These are phyloP conservation scores for Fusarium tupiense DNA, from an alignment of 2,329 filamentous ascomycete species.

Conservation along the genomic window DNA sequence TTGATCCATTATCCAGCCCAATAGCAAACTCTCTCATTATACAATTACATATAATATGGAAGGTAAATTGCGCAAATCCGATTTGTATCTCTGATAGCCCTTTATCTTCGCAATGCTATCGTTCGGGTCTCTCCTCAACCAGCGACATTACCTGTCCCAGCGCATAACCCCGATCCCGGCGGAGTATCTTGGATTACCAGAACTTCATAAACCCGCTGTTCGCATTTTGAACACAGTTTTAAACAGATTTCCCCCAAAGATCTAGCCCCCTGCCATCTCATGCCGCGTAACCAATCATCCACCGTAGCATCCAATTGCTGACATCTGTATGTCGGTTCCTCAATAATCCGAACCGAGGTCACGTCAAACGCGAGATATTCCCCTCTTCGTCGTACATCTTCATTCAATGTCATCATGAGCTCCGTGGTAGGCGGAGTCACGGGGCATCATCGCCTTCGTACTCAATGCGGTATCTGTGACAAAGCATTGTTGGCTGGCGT, in stretches of 20 bases:
- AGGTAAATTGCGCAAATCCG: accelerated
- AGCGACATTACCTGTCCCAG: background rate
- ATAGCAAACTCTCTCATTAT: too few relatives aligned
- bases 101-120: background rate
- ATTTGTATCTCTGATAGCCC: too few relatives aligned
- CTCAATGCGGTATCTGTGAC: conserved; percentile 9
- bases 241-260: accelerated
- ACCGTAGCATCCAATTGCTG: background rate
- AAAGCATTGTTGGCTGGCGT: background rate
- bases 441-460: background rate
- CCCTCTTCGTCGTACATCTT: background rate
- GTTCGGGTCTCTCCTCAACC: accelerated
- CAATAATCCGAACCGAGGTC: conserved; percentile 17
- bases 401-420: background rate
- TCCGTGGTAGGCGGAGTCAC: background rate
- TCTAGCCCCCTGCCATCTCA: background rate
- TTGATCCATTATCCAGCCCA: accelerated
- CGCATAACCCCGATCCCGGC: background rate
- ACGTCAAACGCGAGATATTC: background rate
- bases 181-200: background rate
- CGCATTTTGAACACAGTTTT: accelerated
- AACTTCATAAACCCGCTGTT: accelerated
- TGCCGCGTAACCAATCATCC: background rate
- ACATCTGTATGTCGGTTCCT: background rate
- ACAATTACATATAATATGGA: background rate